Evolutionary conservation across 176 grass and related monocot genomes (phyloP).

Genomic region (Raddia distichophylla): DNA sequence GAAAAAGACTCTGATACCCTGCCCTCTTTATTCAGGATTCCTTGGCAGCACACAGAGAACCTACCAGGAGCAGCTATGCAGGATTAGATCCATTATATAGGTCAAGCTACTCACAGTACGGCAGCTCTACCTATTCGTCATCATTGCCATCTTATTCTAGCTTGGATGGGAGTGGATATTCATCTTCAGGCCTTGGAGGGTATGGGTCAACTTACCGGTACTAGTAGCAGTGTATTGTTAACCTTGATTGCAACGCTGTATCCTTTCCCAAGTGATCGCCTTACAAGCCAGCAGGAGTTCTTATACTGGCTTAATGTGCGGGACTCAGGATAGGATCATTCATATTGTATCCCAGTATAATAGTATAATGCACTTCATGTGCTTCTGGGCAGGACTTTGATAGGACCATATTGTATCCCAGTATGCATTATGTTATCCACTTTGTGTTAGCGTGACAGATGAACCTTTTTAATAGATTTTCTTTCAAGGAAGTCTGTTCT

Average conservation of each 20-base stretch:
- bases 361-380: background rate
- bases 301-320: slow-evolving; percentile 26
- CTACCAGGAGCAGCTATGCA: slow-evolving; percentile 65
- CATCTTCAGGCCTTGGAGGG: slow-evolving; percentile 72
- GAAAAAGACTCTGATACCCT: slow-evolving; percentile 6
- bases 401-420: slow-evolving; percentile 8
- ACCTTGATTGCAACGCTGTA: slow-evolving; percentile 15
- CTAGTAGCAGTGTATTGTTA: slow-evolving; percentile 34
- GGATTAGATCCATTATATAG: slow-evolving; percentile 71
- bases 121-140: slow-evolving; percentile 58
- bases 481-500: background rate
- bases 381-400: background rate
- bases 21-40: slow-evolving; percentile 60
- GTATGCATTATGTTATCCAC: slow-evolving; percentile 20
- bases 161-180: slow-evolving; percentile 62
- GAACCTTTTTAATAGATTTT: slow-evolving; percentile 16
- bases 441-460: slow-evolving; percentile 28
- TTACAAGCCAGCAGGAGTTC: slow-evolving; percentile 33
- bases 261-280: slow-evolving; percentile 5
- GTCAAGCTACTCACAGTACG: slow-evolving; percentile 76
- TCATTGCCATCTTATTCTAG: slow-evolving; percentile 70
- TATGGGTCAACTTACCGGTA: slow-evolving; percentile 74
- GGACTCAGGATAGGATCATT: background rate
- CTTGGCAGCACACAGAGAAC: slow-evolving; percentile 76
- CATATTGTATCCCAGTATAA: background rate